Evolutionary conservation across 1,284 basidiomycete species (phyloP), one percentile per base, ranked within the genome.

Genomic region (Pseudozyma sp.): DNA sequence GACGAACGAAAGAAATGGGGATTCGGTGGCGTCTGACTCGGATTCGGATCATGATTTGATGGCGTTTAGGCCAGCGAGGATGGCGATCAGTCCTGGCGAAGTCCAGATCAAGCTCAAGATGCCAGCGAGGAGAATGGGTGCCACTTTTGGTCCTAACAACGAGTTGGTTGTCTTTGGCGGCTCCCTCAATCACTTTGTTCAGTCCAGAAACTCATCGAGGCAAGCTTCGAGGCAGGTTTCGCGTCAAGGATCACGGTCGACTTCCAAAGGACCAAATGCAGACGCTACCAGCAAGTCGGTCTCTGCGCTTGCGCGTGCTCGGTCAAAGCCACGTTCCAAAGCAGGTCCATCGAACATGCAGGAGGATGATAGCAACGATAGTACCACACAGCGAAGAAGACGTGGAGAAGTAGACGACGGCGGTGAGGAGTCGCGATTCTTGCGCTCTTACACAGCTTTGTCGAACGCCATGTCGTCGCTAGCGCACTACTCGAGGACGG

Each of bases 361-460:
- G 12, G 58, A 52, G 18, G 31, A 42, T 16, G 56, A 51, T 5
- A 48, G 31, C 25, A 31, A 31, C 44, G 48, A 45, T 11, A 52
- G 43, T 55, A 44, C 53, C 25, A 43, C 65, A 3, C 40, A 38
- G 43, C 18, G 50, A 53, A 36, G 50, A 10, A 7, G 54, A 9
- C 35, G 50, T 18, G 38, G 45, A 34, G 42, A 59, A 13, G 54
- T 11, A 21, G 60, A 67, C 14, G 62, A 59, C 16, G 72, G 45
- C 1, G 69, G 59, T 6, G 62, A 66, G 16, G 62, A 72, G n/a
- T 70, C 67, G 7, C 55, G 73, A 16, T 83, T 81, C 58, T 38
- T 80, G 53, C 70, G 67, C 5, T 80, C 79, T 12, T 81, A 81
- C 68, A 74, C 72, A 16, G 69, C 72, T 39, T 58, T 81, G 42